These are phyloP conservation scores for Salix koriyanagi DNA, from an alignment of 345 rosid genomes.

Conservation along the genomic window DNA sequence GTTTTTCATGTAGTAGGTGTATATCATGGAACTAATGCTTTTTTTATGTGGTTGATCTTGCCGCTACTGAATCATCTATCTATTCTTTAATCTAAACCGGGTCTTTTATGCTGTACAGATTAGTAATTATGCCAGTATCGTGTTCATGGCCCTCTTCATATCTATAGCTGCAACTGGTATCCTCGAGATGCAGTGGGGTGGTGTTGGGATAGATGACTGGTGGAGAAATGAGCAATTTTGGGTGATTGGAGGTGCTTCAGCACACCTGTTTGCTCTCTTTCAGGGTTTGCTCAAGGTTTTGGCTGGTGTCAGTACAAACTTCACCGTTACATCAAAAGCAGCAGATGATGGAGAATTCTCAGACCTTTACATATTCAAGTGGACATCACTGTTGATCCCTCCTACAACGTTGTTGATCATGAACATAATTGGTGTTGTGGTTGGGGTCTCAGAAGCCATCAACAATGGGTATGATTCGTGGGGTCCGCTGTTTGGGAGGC, in stretches of 20 bases:
- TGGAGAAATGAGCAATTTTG: conserved; percentile 99
- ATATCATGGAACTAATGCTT: not conserved
- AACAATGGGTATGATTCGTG: conserved; percentile 97
- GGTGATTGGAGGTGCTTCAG: conserved; percentile 96
- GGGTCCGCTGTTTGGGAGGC: conserved; percentile 95
- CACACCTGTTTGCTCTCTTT: conserved; percentile 89
- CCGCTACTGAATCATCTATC: not conserved
- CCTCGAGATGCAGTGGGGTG: conserved; percentile 99
- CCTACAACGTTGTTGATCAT: conserved; percentile 84
- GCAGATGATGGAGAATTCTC: conserved; percentile 95
- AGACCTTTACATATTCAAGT: conserved; percentile 92
- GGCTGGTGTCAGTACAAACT: conserved; percentile 88
- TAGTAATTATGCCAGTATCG: conserved; percentile 83
- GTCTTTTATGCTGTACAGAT: conserved; percentile 49
- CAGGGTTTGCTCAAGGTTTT: conserved; percentile 95
- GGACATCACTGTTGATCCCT: conserved; percentile 88
- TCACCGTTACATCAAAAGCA: conserved; percentile 90
- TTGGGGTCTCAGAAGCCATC: conserved; percentile 92
- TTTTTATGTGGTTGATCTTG: not conserved
- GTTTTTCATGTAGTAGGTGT: not conserved
- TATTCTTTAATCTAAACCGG: conserved; percentile 1
- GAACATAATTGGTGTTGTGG: conserved; percentile 79
- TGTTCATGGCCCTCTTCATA: conserved; percentile 84
- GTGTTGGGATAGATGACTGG: conserved; percentile 92
- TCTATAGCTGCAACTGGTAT: conserved; percentile 93